Evolutionary conservation across 2,329 filamentous ascomycete genomes (phyloP).

Genomic region (Aspergillus fischeri): DNA sequence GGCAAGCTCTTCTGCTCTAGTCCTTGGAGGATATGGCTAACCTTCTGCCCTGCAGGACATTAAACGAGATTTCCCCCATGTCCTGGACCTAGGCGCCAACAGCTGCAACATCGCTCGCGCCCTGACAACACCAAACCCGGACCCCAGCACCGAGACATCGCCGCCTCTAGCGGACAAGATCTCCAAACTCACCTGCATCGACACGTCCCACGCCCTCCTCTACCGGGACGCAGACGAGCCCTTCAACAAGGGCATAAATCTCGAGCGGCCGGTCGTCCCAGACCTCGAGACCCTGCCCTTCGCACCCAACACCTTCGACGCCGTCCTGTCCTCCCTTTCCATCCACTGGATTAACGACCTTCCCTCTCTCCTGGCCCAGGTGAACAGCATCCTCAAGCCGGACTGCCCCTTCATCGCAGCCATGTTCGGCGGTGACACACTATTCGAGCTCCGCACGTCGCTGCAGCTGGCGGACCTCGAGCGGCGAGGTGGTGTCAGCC

Average conservation of each 20-base stretch:
- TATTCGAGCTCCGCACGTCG: constrained; percentile 90
- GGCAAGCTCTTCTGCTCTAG: constrained; percentile 42
- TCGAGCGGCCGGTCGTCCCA: constrained; percentile 70
- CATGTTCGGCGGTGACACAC: constrained; percentile 92
- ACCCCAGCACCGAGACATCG: constrained; percentile 45
- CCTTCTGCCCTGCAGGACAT: constrained; percentile 62
- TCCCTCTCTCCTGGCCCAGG: constrained; percentile 74
- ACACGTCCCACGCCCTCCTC: constrained; percentile 73
- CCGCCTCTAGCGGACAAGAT: constrained; percentile 67
- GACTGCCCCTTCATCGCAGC: constrained; percentile 90
- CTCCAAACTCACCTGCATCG: constrained; percentile 70
- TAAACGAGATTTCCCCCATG: constrained; percentile 77
- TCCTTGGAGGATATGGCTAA: constrained; percentile 10
- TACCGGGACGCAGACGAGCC: constrained; percentile 65
- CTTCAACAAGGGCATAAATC: constrained; percentile 69
- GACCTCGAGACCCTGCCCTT: constrained; percentile 68
- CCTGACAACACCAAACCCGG: constrained; percentile 65
- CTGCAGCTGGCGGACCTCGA: constrained; percentile 91
- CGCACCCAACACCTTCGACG: constrained; percentile 72
- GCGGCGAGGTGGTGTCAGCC: constrained; percentile 82
- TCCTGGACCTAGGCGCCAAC: constrained; percentile 91
- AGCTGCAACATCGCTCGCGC: constrained; percentile 89
- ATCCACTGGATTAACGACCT: constrained; percentile 98
- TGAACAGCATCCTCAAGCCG: constrained; percentile 83
- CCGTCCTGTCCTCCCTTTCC: constrained; percentile 82